These are phyloP conservation scores for Saccharomycopsis lassenensis DNA, from an alignment of 805 yeast species.

Conservation along the genomic window DNA sequence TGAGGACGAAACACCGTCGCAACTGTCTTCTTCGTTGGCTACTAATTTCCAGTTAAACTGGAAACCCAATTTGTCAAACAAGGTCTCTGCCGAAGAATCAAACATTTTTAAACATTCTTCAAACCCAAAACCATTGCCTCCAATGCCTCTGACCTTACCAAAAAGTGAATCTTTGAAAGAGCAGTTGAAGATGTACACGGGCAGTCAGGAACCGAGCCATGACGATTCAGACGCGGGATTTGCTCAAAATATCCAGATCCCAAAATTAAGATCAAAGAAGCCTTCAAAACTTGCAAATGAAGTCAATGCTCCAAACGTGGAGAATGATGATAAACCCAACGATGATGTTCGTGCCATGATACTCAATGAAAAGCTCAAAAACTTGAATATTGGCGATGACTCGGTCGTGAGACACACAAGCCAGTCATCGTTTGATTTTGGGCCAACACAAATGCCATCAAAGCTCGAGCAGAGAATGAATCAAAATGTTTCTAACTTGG, in stretches of 20 bases:
- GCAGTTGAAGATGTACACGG: slow-evolving; percentile 5
- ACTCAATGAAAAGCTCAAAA: slow-evolving; percentile 9
- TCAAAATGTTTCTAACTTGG: slow-evolving; percentile 7
- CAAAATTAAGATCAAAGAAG: slow-evolving; percentile 3
- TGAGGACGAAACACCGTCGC: slow-evolving; percentile 6
- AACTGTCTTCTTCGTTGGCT: neutral
- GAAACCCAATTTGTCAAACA: slow-evolving; percentile 6
- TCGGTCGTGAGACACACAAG: neutral
- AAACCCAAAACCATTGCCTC: slow-evolving; percentile 17
- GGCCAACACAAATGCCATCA: slow-evolving; percentile 4
- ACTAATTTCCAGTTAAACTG: slow-evolving; percentile 12
- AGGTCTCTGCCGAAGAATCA: neutral
- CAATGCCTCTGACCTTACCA: slow-evolving; percentile 16
- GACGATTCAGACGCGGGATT: neutral
- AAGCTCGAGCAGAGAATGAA: slow-evolving; percentile 5
- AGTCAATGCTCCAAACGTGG: neutral
- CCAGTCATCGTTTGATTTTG: neutral
- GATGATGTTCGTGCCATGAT: slow-evolving; percentile 3
- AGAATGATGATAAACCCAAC: neutral
- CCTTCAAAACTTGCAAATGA: neutral
- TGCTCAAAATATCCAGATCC: slow-evolving; percentile 1
- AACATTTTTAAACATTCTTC: slow-evolving; percentile 3
- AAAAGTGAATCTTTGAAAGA: slow-evolving; percentile 15
- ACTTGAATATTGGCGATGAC: slow-evolving; percentile 6
- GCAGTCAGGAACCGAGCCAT: neutral